Base-by-base conservation (phyloP, 371 early-diverging fungal genomes). In the Ecytonucleospora hepatopenaei region DNA sequence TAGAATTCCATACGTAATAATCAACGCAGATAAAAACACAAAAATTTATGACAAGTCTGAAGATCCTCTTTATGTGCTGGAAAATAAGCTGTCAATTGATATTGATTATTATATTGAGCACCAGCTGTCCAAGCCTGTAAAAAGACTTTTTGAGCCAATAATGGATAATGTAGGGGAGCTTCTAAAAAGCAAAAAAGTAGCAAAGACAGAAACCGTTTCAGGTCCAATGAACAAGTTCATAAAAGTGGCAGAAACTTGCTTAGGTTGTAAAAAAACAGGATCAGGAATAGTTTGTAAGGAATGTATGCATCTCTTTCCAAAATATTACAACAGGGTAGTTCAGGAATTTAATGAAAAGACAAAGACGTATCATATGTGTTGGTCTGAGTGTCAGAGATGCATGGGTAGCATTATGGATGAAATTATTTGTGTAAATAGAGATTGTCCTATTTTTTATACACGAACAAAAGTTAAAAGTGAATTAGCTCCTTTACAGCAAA, bases 321-420 rank as follows among this genome's bases (percentile, higher is more conserved):
- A 87, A 74, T 74, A 92, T 33, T 89, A 91, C 68, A 75, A 82
- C 47, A 84, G 84, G 62, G 84, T 90, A 63, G 78, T 68, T 82
- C 65, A 55, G 62, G 59, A 72, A 40, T 48, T 88, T 33, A 88
- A 86, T 49, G 83, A 85, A 40, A 82, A 86, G 1, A 90, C 92
- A 75, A 81, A 83, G 4, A 83, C 84, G 35, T 94, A 84, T 76
- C 83, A 91, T 24, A 80, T 91, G 17, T 84, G 96, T 47, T 94
- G 97, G 96, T 89, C 93, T 17, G 94, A 97, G 77, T 99, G 99
- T 72, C 97, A 97, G 77, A 84, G 94, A 35, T 97, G 97, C 78
- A 94, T 94, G 79, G 92, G 94, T 30, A 87, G 88, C 63, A 73
- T 94, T 57, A 90, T 91, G 77, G 90, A 90, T 71, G 94, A 94